A percentile compares a stretch with the other conserved stretches of the same genome.
Evolutionary conservation across 75 land plant genomes (phyloP).

Genomic region (Cunninghamia lanceolata): DNA sequence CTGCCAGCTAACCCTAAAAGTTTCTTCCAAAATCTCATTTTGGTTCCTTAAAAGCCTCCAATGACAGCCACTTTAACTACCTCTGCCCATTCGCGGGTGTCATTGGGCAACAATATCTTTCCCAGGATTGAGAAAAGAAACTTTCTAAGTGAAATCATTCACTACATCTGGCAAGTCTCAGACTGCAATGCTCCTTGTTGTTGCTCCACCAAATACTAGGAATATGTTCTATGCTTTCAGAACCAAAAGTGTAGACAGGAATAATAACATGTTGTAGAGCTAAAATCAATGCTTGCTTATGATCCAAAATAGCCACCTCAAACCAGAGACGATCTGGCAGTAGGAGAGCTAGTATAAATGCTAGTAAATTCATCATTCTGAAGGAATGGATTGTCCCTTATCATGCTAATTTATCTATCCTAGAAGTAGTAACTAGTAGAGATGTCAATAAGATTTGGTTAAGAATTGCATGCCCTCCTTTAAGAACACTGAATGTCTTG

Average conservation of each 20-base stretch:
- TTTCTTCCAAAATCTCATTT: no score
- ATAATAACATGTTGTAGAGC: no score
- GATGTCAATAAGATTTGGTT: neutral
- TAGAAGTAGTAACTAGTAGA: neutral
- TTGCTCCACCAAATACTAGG: slow-evolving; percentile 77
- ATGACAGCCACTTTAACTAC: slow-evolving; percentile 92
- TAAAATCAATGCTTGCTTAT: no score
- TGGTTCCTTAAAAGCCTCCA: no score
- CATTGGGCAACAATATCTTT: slow-evolving; percentile 39
- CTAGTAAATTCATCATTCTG: neutral
- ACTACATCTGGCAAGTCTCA: slow-evolving; percentile 83
- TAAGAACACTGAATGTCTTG: neutral
- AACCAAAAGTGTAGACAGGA: no score
- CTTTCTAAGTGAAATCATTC: slow-evolving; percentile 33
- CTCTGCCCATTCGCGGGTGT: slow-evolving; percentile 90
- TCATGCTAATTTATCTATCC: neutral
- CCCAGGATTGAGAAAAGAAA: slow-evolving; percentile 23
- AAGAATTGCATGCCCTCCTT: neutral
- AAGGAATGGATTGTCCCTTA: neutral
- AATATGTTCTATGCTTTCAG: slow-evolving; percentile 27
- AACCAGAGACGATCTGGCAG: no score
- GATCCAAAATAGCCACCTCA: no score
- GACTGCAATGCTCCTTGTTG: slow-evolving; percentile 88
- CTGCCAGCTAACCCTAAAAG: no score
- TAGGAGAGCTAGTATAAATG: no score